phyloP scores from a whole-genome alignment of 2,329 filamentous ascomycete genomes.

The Monosporascus cannonballus region DNA sequence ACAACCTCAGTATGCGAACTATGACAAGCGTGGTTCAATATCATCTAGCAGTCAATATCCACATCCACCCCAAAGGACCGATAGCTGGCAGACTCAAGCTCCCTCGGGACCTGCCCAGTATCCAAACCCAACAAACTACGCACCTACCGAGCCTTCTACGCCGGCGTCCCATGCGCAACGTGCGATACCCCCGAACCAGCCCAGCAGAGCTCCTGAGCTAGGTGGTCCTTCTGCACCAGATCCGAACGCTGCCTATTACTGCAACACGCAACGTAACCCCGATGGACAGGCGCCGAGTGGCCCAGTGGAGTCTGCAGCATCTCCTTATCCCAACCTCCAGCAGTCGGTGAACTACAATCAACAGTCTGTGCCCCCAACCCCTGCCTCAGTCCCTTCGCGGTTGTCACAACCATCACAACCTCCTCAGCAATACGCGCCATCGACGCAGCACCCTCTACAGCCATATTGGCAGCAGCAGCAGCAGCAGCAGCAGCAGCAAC shows the following conservation, averaged over 20 bases:
- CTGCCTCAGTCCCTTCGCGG: conserved; percentile 20
- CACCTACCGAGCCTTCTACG: conserved; percentile 25
- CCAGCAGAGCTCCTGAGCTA: conserved; percentile 22
- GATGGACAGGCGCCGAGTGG: conserved; percentile 32
- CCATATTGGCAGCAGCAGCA: conserved; percentile 46
- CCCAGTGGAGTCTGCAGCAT: conserved; percentile 36
- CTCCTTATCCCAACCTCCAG: conserved; percentile 48
- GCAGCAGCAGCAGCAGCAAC: conserved; percentile 41
- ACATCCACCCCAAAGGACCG: conserved; percentile 39
- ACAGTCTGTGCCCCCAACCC: conserved; percentile 36
- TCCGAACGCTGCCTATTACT: conserved; percentile 53
- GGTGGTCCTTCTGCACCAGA: conserved; percentile 37
- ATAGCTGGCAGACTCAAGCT: conserved; percentile 43
- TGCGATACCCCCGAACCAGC: conserved; percentile 22
- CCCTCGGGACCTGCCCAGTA: conserved; percentile 35
- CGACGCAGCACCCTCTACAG: conserved; percentile 31
- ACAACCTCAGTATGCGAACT: conserved; percentile 38
- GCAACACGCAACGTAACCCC: conserved; percentile 31
- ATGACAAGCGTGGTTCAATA: conserved; percentile 35
- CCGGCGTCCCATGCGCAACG: conserved; percentile 22
- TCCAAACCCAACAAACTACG: conserved; percentile 25
- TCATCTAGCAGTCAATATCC: conserved; percentile 37
- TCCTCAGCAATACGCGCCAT: conserved; percentile 26
- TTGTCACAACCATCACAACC: conserved; percentile 21
- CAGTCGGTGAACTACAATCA: conserved; percentile 39